Conservation (phyloP, 352 stramenopile species). For the Elongisporangium prolatum region DNA sequence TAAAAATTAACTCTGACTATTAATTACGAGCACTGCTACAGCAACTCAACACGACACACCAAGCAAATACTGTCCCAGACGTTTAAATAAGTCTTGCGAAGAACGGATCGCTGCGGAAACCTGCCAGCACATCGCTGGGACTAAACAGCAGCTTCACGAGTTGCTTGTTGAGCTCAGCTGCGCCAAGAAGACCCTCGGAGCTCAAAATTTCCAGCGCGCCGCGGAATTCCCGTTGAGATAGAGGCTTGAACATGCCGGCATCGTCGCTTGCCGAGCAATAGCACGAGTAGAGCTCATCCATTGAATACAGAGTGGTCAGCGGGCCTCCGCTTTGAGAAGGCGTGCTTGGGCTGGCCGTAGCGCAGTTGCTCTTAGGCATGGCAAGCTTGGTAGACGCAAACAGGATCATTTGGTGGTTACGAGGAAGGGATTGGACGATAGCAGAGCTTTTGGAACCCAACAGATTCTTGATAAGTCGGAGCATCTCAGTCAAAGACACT, state of each 20-base stretch:
- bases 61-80: neutral
- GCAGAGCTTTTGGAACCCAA: constrained; percentile 60
- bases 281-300: constrained; percentile 60
- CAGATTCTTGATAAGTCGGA: constrained; percentile 64
- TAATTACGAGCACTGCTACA: neutral
- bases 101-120: constrained; percentile 69
- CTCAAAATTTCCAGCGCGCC: constrained; percentile 60
- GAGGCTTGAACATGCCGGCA: constrained; percentile 58
- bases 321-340: neutral
- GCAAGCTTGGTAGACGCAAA: constrained; percentile 56
- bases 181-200: constrained; percentile 58
- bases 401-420: constrained; percentile 81
- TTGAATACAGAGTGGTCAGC: constrained; percentile 24
- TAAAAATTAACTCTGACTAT: neutral
- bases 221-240: constrained; percentile 61
- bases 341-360: constrained; percentile 10
- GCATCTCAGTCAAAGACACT: constrained; percentile 66
- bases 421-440: constrained; percentile 56
- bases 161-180: constrained; percentile 60
- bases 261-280: constrained; percentile 68
- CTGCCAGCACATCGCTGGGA: constrained; percentile 61
- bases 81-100: constrained; percentile 67
- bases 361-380: constrained; percentile 23
- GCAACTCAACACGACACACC: neutral
- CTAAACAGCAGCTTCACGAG: constrained; percentile 71